Base-by-base conservation (phyloP, 2,329 filamentous ascomycete genomes). In the Hymenoscyphus albidus region DNA sequence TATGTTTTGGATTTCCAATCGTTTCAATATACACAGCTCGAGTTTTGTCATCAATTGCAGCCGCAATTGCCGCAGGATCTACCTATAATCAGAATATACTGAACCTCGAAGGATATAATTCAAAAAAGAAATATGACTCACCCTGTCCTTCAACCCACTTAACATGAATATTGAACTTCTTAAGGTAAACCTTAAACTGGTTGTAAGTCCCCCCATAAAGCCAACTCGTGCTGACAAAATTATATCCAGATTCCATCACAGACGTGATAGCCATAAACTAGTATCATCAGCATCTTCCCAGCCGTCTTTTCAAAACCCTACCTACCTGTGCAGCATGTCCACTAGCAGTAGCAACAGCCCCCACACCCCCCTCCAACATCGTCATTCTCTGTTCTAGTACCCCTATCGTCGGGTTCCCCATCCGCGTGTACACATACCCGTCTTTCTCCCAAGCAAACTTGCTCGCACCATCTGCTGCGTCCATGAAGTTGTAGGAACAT, bases 381-480 rank as follows among this genome's bases (percentile, higher is more conserved):
- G 87, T 85, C 63, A 89, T 83, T 55, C 87, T 82, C 76, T 89
- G 87, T 75, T 90, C 88, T 63, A 90, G 85, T 4, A 90, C 87
- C 73, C 87, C 87, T 62, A 88, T 85, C 0, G 58, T 64, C 12
- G 62, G 62, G n/a, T 62, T 62, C n/a, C 61, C 61, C 61, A 62
- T 62, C 35, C 61, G 38, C 14, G 82, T 87, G 79, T 90, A 90
- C 73, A 90, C 88, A 76, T 90, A 90, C 73, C 88, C 88, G 72
- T 87, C 85, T 74, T 90, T 86, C 74, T 89, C 88, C 74, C 90
- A 85, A 69, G 86, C 85, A 73, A 90, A 90, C 42, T 90, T 84
- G 71, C 86, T 81, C 55, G 87, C 88, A 65, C 85, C 88, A 72
- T 90, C 88, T 55, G 86, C 87, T 22, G 85, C 88, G 76, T 89